These are phyloP conservation scores for Xerocomellus chrysenteron DNA, from an alignment of 768 basidiomycete species.

Conservation along the genomic window DNA sequence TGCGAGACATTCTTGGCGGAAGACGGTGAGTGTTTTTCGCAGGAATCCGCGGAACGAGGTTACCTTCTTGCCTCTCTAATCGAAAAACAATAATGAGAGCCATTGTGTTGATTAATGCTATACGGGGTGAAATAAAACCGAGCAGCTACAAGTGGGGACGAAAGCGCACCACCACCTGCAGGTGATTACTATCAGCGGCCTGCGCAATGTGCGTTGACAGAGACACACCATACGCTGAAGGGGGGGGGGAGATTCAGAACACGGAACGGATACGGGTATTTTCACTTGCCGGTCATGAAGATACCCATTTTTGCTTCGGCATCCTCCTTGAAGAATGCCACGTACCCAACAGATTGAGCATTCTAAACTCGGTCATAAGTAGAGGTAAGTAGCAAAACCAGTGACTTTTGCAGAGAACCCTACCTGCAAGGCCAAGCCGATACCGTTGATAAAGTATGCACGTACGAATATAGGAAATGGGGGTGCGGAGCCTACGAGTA, in stretches of 20 bases:
- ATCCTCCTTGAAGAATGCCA: constrained; percentile 57
- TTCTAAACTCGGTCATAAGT: constrained; percentile 40
- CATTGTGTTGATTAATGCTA: constrained; percentile 57
- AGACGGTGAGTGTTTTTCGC: background rate
- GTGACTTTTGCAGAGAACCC: background rate
- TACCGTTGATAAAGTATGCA: constrained; percentile 46
- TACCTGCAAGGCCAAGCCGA: constrained; percentile 50
- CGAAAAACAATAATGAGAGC: constrained; percentile 58
- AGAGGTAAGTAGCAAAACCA: background rate
- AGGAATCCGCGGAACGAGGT: background rate
- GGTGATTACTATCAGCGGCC: background rate
- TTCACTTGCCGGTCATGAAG: constrained; percentile 45
- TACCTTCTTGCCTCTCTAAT: constrained; percentile 67
- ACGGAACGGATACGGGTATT: no score
- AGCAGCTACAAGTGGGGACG: constrained; percentile 53
- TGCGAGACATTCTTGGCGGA: constrained; percentile 34
- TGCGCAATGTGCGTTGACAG: background rate
- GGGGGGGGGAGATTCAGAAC: background rate
- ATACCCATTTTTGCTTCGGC: constrained; percentile 67
- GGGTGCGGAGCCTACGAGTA: constrained; percentile 49
- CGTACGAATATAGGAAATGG: constrained; percentile 66
- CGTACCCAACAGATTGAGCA: constrained; percentile 70
- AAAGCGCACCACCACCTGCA: constrained; percentile 47
- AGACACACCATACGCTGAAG: constrained; percentile 13
- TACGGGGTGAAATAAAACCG: constrained; percentile 55